Base-by-base conservation (phyloP, 192 early-diverging fungal species). In the Podochytrium sp. region DNA sequence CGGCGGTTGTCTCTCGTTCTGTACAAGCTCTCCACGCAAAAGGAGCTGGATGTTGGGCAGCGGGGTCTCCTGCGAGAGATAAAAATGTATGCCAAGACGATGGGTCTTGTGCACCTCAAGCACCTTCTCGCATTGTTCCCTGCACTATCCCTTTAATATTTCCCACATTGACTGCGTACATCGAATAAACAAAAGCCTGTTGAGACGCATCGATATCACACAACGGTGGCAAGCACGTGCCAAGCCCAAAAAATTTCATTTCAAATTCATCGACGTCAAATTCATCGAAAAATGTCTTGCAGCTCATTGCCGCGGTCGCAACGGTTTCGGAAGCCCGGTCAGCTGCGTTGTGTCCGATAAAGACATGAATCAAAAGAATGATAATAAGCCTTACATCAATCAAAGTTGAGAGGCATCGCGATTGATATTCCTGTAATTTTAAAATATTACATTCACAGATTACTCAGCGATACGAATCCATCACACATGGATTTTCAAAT, bases 101-200 rank as follows among this genome's bases (percentile, higher is more conserved):
- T 62, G 18, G 60, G 60, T 14, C 35, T 62, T 1, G 30, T 39
- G 3, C 60, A 62, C 37, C 38, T 62, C 33, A 62, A 62, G 37
- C 60, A 62, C 27, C 18, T 29, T 0, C 20, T 34, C 14, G 30
- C 29, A 14, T 39, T 62, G 30, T 6, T 62, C 37, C 14, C 83
- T 92, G 30, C n/a, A 57, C 23, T 49, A 49, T 20, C 16, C 92
- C 14, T 93, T 75, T 55, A 23, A 49, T 49, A 18, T 47, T 49
- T n/a, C n/a, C n/a, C n/a, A n/a, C n/a, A n/a, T n/a, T n/a, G n/a
- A n/a, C n/a, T n/a, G n/a, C n/a, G n/a, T n/a, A n/a, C n/a, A n/a
- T n/a, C n/a, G n/a, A n/a, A n/a, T n/a, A n/a, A n/a, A n/a, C n/a
- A n/a, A n/a, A n/a, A n/a, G n/a, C n/a, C n/a, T n/a, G n/a, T n/a